Evolutionary conservation across 768 basidiomycete species (phyloP).

Genomic region (Mycena leptocephala): DNA sequence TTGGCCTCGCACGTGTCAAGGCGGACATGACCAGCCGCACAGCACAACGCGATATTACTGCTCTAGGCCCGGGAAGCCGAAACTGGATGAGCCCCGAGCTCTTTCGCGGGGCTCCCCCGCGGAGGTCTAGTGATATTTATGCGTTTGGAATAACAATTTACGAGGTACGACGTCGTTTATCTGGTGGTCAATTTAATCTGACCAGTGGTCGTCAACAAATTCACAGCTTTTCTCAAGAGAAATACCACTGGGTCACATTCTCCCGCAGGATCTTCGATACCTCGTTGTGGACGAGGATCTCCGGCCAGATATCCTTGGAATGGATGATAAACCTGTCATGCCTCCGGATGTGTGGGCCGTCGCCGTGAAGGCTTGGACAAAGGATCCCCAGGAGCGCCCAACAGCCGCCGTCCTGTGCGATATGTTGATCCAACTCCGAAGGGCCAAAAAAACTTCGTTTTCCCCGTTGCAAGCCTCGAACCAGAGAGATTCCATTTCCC

Average conservation of each 20-base stretch:
- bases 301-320: not conserved
- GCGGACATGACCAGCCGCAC: constrained; percentile 26
- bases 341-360: not conserved
- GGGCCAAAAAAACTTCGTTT: not conserved
- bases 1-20: constrained; percentile 32
- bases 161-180: constrained; percentile 26
- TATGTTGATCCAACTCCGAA: not conserved
- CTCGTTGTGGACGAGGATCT: not conserved
- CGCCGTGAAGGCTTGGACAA: not conserved
- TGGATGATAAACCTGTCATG: not conserved
- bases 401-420: not conserved
- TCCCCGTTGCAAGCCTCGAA: not conserved
- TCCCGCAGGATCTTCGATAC: not conserved
- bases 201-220: not conserved
- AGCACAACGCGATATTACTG: not conserved
- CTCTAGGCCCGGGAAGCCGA: constrained; percentile 25
- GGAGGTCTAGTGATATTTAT: constrained; percentile 38
- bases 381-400: not conserved
- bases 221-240: not conserved
- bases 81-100: constrained; percentile 41
- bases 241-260: constrained; percentile 3
- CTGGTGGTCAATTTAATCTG: not conserved
- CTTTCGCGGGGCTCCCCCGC: constrained; percentile 25
- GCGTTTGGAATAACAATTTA: constrained; percentile 42
- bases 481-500: too few species aligned